Evolutionary conservation across 371 early-diverging fungal genomes (phyloP).

Genomic region (Mortierella polycephala): DNA sequence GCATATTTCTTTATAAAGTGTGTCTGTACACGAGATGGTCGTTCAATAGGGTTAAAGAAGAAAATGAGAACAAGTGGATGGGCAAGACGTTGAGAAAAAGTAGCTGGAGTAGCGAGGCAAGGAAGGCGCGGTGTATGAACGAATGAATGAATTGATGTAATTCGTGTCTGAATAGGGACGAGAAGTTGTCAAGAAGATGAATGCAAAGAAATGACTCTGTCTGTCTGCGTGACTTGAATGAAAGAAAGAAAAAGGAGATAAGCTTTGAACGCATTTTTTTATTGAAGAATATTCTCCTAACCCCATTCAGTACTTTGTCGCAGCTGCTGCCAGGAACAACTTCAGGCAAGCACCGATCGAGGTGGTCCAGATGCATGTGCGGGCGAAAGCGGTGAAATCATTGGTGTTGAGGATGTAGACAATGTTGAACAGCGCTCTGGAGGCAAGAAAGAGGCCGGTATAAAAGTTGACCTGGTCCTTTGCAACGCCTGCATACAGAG

Average conservation of each 20-base stretch:
- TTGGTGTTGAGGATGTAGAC: slow-evolving; percentile 50
- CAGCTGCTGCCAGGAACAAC: slow-evolving; percentile 52
- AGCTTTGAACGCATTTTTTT: neutral
- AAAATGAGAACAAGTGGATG: neutral
- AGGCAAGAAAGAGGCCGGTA: slow-evolving; percentile 24
- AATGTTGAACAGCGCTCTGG: slow-evolving; percentile 29
- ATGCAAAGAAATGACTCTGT: neutral
- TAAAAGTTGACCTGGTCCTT: slow-evolving; percentile 45
- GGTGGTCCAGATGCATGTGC: slow-evolving; percentile 38
- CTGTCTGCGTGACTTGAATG: neutral
- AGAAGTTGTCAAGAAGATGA: neutral
- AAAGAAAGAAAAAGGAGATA: slow-evolving; percentile 2
- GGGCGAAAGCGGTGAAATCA: slow-evolving; percentile 21
- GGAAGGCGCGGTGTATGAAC: neutral
- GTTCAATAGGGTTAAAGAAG: neutral
- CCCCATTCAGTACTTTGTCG: slow-evolving; percentile 29
- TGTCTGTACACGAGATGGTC: neutral
- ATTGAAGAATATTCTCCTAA: neutral
- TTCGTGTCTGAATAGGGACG: neutral
- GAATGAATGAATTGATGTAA: neutral
- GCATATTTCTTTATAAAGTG: slow-evolving; percentile 59
- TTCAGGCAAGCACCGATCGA: slow-evolving; percentile 33
- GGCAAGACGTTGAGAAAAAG: neutral
- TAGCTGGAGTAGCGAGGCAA: neutral
- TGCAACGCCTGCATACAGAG: slow-evolving; percentile 48